Evolutionary conservation across 805 yeast species (phyloP), one percentile per base, ranked within the genome.

Genomic region (Ogataea pini): DNA sequence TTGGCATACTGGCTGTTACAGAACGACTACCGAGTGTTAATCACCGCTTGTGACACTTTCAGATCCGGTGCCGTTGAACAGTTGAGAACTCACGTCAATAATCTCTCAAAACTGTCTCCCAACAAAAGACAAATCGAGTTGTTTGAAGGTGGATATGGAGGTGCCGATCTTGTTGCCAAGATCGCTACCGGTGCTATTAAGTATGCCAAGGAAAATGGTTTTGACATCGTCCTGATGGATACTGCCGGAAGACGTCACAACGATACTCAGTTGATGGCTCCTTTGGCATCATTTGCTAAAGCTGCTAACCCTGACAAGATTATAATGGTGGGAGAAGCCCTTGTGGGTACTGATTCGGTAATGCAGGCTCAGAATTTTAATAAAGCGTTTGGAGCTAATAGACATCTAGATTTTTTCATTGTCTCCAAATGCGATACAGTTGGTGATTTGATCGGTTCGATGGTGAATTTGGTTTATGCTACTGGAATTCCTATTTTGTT

Each of bases 41-140:
- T 92, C 59, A 95, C 96, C 18, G 99, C 99, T 0, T 92, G 98
- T 71, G 99, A 92, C 71, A 94, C 99, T 0, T 92, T 92, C 71
- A 79, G 99, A 68, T 89, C 97, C 0, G 99, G 99, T 44, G 99
- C 99, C 0, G 97, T 92, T n/a, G 98, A 92, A 66, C 99, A 92
- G 70, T 74, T 92, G 51, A 82, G 94, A 57, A 96, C 91, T 1
- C 99, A 92, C 69, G 98, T 92, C 2, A 83, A 84, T 52, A 88
- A 94, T 60, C 72, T 92, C 53, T 79, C 83, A 45, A 82, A 82
- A 52, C 72, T 91, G 36, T 83, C 89, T 27, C 78, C 76, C 40
- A 55, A 56, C 14, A 40, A 51, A 28, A 57, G 63, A 27, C 63
- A 71, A 57, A 85, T 89, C 43, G 96, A 90, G 64, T 70, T 92